Base-by-base conservation (phyloP, 257 asterid species). In the Ilex asprella region DNA sequence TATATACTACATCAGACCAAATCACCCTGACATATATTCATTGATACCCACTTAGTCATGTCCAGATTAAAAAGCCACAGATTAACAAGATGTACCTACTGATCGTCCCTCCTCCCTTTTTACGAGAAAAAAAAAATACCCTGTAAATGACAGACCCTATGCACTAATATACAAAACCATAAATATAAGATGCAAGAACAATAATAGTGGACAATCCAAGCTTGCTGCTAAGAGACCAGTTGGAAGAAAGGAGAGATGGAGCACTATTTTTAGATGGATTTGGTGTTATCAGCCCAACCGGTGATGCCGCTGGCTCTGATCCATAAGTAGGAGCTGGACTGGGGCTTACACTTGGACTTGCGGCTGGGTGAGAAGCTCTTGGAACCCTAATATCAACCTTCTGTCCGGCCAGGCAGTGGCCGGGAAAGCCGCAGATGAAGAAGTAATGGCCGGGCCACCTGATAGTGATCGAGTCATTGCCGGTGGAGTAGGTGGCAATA, bases 361-460 rank as follows among this genome's bases (percentile, higher is more conserved):
- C 27, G 27, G 27, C 0, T 21, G 27, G 27, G 27, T 21, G 27
- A 43, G 6, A 11, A 47, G 64, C 11, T 62, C 50, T 69, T 10
- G 70, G 79, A 30, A 80, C 95, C 70, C 87, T 69, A 15, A 82
- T 61, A 55, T 86, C 89, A 2, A 86, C 73, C 65, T 84, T 84
- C 76, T 84, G 92, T 0, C 87, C 87, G 1, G 84, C 81, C 62
- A 65, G 72, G 67, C 95, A 86, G 56, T 86, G 95, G 69, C 86
- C 92, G 46, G 77, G 78, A 16, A 71, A 78, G 9, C 95, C 89
- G 7, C 95, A 84, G 0, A 78, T 74, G 66, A 59, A 86, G 76
- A 72, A 84, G 71, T 73, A 84, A 59, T 86, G 95, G 9, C 91
- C 85, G 10, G 77, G 62, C 49, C 56, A 56, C 39, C 21, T 73